Base-by-base conservation (phyloP, 2,329 filamentous ascomycete species). In the Xylariomycetidae sp. region DNA sequence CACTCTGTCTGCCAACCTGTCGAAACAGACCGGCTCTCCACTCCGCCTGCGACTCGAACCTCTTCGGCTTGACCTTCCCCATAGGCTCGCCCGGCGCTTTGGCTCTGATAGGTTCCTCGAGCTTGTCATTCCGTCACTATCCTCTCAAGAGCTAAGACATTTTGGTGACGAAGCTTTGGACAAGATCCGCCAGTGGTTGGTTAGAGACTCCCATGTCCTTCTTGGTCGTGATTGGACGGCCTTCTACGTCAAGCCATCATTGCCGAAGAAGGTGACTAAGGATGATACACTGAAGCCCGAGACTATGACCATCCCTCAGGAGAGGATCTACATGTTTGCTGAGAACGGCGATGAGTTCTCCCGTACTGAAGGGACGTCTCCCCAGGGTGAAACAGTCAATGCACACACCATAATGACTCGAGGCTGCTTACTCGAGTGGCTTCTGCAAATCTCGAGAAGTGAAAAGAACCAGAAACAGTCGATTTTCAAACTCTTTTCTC, bases 81-180 rank as follows among this genome's bases (percentile, higher is more conserved):
- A 76, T 49, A 68, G 76, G 2, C 51, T 80, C 0, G 57, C 59
- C 14, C 66, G 76, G 10, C 67, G 67, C 4, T 78, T 77, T 42
- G 75, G 76, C 0, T 54, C 66, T 0, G 75, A 81, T 41, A 64
- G 76, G 0, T 79, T 79, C 28, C 39, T 81, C 2, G 72, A 79
- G 33, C 37, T 81, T 1, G 49, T 65, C 4, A 58, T 79, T 5
- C 74, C 76, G 1, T 53, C 46, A 0, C 31, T 40, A 0, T 30
- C 54, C 0, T 37, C 62, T 3, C 57, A 52, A 12, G 46, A 63
- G 2, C 47, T 60, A 3, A 52, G 54, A 1, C 40, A 47, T 0
- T 19, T 50, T 10, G 38, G 38, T n/a, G 43, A 43, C 15, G 55
- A 56, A 1, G 42, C 53, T 1, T 43, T 61, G 1, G 43, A 58